These are phyloP conservation scores for Penicillium canariense DNA, from an alignment of 495 filamentous ascomycete species.

Conservation along the genomic window DNA sequence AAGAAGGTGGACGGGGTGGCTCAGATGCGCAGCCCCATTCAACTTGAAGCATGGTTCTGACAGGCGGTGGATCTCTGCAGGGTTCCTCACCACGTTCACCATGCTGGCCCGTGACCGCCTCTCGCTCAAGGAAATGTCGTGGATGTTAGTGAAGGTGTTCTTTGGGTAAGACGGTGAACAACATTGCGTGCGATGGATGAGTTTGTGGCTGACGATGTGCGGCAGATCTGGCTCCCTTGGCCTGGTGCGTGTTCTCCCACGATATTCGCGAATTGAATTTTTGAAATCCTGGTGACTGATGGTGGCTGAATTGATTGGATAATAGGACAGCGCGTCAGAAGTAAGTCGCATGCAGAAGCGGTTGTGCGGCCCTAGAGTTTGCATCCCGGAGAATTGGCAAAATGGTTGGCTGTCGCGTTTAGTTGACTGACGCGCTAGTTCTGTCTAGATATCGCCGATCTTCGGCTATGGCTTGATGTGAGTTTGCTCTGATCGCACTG, in stretches of 20 bases:
- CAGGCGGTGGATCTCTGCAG: slow-evolving; percentile 43
- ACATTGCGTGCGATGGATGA: slow-evolving; percentile 23
- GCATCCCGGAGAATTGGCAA: slow-evolving; percentile 33
- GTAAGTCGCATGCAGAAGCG: slow-evolving; percentile 37
- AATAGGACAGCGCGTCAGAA: slow-evolving; percentile 49
- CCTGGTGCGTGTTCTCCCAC: slow-evolving; percentile 58
- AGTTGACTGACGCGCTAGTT: slow-evolving; percentile 41
- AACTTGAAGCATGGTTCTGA: slow-evolving; percentile 10
- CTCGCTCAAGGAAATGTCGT: slow-evolving; percentile 73
- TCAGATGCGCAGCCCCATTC: slow-evolving; percentile 11
- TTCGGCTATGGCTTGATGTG: slow-evolving; percentile 48
- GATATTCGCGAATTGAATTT: slow-evolving; percentile 6
- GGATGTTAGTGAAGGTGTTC: slow-evolving; percentile 82
- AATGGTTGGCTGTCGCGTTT: slow-evolving; percentile 44
- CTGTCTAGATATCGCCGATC: slow-evolving; percentile 46
- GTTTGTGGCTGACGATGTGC: slow-evolving; percentile 35
- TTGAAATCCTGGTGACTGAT: slow-evolving; percentile 29
- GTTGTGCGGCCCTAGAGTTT: slow-evolving; percentile 33
- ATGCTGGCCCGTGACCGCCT: slow-evolving; percentile 79
- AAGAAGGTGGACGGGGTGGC: slow-evolving; percentile 12
- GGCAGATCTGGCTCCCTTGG: slow-evolving; percentile 71
- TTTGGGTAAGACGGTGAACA: slow-evolving; percentile 56
- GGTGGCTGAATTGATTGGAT: slow-evolving; percentile 50
- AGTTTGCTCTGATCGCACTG: slow-evolving; percentile 25
- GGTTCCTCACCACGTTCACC: slow-evolving; percentile 90